Evolutionary conservation across 2,329 filamentous ascomycete species (phyloP).

Genomic region (Nakataea oryzae): DNA sequence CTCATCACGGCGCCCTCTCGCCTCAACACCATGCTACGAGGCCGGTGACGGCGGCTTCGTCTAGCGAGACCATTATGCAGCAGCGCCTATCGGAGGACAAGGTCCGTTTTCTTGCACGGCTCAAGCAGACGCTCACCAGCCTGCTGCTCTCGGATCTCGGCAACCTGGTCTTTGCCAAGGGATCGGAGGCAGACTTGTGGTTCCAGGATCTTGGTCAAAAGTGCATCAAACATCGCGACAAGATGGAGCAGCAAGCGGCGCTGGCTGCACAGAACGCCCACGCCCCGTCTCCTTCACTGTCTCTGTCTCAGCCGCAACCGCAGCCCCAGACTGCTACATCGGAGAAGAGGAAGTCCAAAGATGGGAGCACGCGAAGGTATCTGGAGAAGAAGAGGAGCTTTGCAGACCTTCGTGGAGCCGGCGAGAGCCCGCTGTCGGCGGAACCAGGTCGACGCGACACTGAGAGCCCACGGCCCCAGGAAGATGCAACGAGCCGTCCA

Average conservation of each 20-base stretch:
- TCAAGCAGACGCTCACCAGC: conserved; percentile 72
- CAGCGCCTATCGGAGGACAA: conserved; percentile 59
- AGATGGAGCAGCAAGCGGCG: conserved; percentile 28
- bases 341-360: conserved; percentile 29
- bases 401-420: conserved; percentile 47
- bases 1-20: conserved; percentile 29
- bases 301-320: neutral
- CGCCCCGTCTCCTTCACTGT: neutral
- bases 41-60: conserved; percentile 56
- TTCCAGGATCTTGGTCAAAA: conserved; percentile 60
- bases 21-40: conserved; percentile 32
- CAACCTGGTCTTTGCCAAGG: conserved; percentile 72
- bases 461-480: neutral
- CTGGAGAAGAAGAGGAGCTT: conserved; percentile 61
- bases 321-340: conserved; percentile 14
- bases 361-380: conserved; percentile 25
- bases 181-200: conserved; percentile 89
- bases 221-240: conserved; percentile 52
- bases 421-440: conserved; percentile 21
- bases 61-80: conserved; percentile 55
- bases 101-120: conserved; percentile 62
- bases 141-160: conserved; percentile 84
- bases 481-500: conserved; percentile 10
- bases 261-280: conserved; percentile 1
- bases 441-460: conserved; percentile 11